Evolutionary conservation across 306 rosid species (phyloP).

Genomic region (Malus sieversii): DNA sequence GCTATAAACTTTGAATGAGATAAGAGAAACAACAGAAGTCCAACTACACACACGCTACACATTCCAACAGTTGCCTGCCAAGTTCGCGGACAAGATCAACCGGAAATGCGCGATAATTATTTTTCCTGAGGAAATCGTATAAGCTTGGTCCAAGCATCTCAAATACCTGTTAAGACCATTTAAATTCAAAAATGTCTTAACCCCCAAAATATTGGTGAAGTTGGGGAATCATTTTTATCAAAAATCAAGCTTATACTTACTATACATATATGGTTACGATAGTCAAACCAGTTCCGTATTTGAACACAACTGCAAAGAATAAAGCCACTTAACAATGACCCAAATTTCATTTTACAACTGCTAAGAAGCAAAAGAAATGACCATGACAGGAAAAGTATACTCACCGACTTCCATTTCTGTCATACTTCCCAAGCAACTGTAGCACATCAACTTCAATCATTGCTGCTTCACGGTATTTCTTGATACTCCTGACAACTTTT

Average conservation of each 20-base stretch:
- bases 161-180: slow-evolving; percentile 87
- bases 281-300: slow-evolving; percentile 96
- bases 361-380: slow-evolving; percentile 7
- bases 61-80: slow-evolving; percentile 95
- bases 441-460: slow-evolving; percentile 77
- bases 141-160: slow-evolving; percentile 98
- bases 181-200: slow-evolving; percentile 40
- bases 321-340: slow-evolving; percentile 50
- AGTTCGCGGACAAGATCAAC: slow-evolving; percentile 96
- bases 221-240: slow-evolving; percentile 18
- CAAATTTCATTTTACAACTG: slow-evolving; percentile 8
- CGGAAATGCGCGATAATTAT: slow-evolving; percentile 88
- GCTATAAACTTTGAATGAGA: not conserved
- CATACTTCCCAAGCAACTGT: slow-evolving; percentile 70
- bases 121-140: slow-evolving; percentile 93
- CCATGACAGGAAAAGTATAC: slow-evolving; percentile 7
- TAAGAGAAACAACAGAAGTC: slow-evolving; percentile 10
- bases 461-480: slow-evolving; percentile 79
- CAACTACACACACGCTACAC: slow-evolving; percentile 91
- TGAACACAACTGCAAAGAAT: slow-evolving; percentile 96
- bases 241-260: slow-evolving; percentile 50
- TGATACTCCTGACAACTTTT: slow-evolving; percentile 74
- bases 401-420: slow-evolving; percentile 70
- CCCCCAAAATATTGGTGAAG: slow-evolving; percentile 22
- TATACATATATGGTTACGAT: slow-evolving; percentile 95